Base-by-base conservation (phyloP, 306 rosid genomes). In the Trifolium subterraneum region DNA sequence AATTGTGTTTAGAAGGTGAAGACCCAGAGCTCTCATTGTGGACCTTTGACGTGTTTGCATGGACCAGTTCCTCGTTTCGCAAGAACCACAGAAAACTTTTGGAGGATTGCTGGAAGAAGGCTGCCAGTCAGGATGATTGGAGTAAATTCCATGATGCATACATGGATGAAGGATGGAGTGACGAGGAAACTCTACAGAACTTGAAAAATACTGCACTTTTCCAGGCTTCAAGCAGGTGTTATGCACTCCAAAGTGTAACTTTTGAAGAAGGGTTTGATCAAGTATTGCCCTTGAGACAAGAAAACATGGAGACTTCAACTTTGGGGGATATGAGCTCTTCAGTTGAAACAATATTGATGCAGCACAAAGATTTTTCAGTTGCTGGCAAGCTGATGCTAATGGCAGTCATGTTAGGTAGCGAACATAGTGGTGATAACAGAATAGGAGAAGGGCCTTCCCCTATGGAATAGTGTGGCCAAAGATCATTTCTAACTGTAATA, bases 381-480 rank as follows among this genome's bases (percentile, higher is more conserved):
- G 98, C 98, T 7, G 98, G 98, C 36, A 94, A 88, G 79, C 82
- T 94, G 81, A 91, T 94, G 95, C 80, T 91, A 79, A 90, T 96
- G 73, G 96, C 96, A 44, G 68, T 91, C 86, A 85, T 88, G 96
- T 74, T 88, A 51, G 98, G 96, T 45, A 76, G 90, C 61, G 84
- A 80, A 65, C 84, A 84, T 58, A 78, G 73, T 64, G 84, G 78
- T 70, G 87, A 83, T 51, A 48, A 64, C 76, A 65, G 48, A 72
- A 81, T 81, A 14, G 88, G 85, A 71, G 89, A 65, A 72, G 87
- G 85, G 36, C 80, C 87, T 70, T 81, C 82, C 16, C 85, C 86
- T 1, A 85, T 94, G 96, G 89, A 94, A 73, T 90, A 76, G 80
- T 45, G 19, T 77, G 25, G 39, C 71, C 6, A 10, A 19, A 50